Conservation (phyloP, 345 rosid genomes). For the Citrus reticulata region DNA sequence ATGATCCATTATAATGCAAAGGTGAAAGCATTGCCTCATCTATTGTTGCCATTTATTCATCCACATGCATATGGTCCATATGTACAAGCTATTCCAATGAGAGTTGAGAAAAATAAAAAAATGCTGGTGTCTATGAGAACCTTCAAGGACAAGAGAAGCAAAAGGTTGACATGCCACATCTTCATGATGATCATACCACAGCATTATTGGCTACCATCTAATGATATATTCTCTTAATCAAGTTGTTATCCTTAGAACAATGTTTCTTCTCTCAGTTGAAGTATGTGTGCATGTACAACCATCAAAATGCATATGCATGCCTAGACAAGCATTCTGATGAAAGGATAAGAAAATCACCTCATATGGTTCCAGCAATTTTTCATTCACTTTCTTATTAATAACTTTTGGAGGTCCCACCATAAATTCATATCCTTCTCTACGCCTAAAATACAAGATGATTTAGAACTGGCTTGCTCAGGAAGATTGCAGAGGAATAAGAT, state of each 20-base stretch:
- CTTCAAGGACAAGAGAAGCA: neutral
- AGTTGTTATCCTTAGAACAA: neutral
- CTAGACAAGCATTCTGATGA: neutral
- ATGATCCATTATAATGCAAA: neutral
- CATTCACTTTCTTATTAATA: constrained; percentile 75
- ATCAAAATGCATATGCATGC: neutral
- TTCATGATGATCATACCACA: neutral
- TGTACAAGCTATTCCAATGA: constrained; percentile 1
- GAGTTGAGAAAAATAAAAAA: neutral
- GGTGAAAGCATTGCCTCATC: neutral
- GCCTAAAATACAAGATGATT: constrained; percentile 49
- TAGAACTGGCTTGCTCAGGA: constrained; percentile 19
- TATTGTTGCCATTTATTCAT: neutral
- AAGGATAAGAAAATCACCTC: constrained; percentile 53
- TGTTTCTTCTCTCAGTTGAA: constrained; percentile 1
- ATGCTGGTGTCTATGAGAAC: neutral
- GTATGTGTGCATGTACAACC: neutral
- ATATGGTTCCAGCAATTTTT: constrained; percentile 75
- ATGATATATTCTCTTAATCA: neutral
- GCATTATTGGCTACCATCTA: neutral
- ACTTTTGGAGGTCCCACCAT: constrained; percentile 99
- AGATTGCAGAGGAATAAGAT: constrained; percentile 17
- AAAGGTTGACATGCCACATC: neutral
- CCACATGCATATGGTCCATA: neutral
- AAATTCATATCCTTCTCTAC: constrained; percentile 98